Evolutionary conservation across 345 rosid species (phyloP).

Genomic region (Stellera chamaejasme): DNA sequence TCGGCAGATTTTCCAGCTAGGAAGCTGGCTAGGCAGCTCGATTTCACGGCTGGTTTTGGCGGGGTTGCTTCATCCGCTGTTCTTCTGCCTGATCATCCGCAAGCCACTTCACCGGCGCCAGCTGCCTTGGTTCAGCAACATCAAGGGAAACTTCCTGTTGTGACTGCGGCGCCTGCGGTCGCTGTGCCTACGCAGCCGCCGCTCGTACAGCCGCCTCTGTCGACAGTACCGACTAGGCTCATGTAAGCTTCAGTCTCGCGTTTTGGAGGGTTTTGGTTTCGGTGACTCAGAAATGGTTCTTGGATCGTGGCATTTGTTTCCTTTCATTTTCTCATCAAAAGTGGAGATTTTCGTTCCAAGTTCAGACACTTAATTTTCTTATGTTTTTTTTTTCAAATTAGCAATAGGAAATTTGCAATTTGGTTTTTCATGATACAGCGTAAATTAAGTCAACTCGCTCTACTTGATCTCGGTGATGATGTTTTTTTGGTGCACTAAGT

Average conservation of each 20-base stretch:
- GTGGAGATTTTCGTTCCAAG: too few relatives aligned
- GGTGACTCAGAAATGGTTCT: neutral
- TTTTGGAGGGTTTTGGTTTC: too few relatives aligned
- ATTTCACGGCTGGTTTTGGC: constrained; percentile 56
- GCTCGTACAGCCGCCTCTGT: constrained; percentile 11
- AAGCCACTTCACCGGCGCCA: constrained; percentile 16
- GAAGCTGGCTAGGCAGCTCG: constrained; percentile 90
- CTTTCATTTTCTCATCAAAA: too few relatives aligned
- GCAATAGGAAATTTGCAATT: too few relatives aligned
- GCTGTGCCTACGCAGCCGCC: constrained; percentile 13
- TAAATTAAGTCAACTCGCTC: too few relatives aligned
- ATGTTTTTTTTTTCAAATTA: too few relatives aligned
- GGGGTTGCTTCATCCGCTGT: constrained; percentile 23
- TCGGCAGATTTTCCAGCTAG: constrained; percentile 35
- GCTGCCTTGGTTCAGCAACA: constrained; percentile 2
- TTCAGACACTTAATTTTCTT: too few relatives aligned
- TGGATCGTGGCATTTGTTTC: neutral
- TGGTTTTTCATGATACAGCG: too few relatives aligned
- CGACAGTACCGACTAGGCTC: constrained; percentile 27
- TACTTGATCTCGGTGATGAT: too few relatives aligned
- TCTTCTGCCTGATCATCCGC: constrained; percentile 48
- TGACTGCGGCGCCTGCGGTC: constrained; percentile 17
- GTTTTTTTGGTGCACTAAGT: too few relatives aligned
- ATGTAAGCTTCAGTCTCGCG: constrained; percentile 38
- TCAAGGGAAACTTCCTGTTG: constrained; percentile 14